A percentile compares a stretch with the other conserved stretches of the same genome.
Conservation (phyloP, 257 asterid genomes). For the Petunia axillaris region DNA sequence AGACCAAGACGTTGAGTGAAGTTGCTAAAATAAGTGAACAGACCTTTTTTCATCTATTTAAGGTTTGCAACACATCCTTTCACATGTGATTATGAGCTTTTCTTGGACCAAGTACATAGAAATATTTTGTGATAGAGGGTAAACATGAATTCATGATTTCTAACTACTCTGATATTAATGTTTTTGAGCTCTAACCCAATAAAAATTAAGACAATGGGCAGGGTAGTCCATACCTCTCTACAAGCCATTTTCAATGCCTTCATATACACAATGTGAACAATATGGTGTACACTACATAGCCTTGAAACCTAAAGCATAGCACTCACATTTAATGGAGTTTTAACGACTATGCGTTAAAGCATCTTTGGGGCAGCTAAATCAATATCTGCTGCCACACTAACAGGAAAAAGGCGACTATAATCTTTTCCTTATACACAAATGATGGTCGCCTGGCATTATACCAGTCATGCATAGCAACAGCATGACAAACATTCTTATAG, state of each 20-base stretch:
- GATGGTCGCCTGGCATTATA: background rate
- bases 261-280: background rate
- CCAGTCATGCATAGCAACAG: background rate
- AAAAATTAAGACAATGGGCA: background rate
- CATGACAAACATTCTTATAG: background rate
- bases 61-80: background rate
- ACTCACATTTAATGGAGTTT: background rate
- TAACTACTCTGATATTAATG: background rate
- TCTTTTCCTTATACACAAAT: background rate
- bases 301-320: slow-evolving; percentile 1
- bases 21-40: too few species aligned
- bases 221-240: background rate
- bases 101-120: background rate
- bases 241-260: background rate
- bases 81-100: background rate
- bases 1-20: too few species aligned
- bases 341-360: background rate
- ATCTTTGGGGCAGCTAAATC: background rate
- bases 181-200: background rate
- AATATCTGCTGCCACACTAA: background rate
- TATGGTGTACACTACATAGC: background rate
- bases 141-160: background rate
- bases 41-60: background rate
- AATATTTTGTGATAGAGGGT: background rate
- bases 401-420: background rate